Percentiles rank a stretch among this genome's conserved stretches.
These are phyloP conservation scores for Paramecium primaurelia DNA, from an alignment of 73 alveolate genomes.

Conservation along the genomic window DNA sequence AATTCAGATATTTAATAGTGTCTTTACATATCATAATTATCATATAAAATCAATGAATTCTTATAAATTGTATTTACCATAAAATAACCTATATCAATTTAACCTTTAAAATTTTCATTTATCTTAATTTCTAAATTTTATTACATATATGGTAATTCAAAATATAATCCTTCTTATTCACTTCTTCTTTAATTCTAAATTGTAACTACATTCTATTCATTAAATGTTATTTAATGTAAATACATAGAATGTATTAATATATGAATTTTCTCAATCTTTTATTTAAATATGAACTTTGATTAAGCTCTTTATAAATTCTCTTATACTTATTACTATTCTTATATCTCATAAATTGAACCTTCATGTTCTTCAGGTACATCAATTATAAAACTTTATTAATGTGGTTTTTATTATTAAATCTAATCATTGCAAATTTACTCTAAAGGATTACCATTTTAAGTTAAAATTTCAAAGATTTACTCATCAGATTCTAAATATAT, in stretches of 20 bases:
- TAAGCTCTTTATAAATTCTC: not conserved
- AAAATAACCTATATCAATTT: not conserved
- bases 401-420: not conserved
- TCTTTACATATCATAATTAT: constrained; percentile 26
- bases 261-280: not conserved
- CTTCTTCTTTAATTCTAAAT: not conserved
- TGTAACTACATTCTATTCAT: not conserved
- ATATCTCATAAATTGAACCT: not conserved
- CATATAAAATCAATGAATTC: not conserved
- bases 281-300: not conserved
- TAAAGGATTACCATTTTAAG: not conserved
- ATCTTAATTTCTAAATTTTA: not conserved
- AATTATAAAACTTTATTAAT: not conserved
- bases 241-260: not conserved
- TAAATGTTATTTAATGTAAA: not conserved
- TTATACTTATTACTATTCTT: not conserved
- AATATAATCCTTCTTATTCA: not conserved
- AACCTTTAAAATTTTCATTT: not conserved
- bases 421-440: not conserved
- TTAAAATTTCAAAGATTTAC: not conserved
- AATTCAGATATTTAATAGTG: not conserved
- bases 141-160: not conserved
- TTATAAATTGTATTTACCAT: not conserved
- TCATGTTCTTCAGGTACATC: constrained; percentile 52
- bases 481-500: not conserved